Conservation (phyloP, 495 filamentous ascomycete species). For the Penicillium bovifimosum region DNA sequence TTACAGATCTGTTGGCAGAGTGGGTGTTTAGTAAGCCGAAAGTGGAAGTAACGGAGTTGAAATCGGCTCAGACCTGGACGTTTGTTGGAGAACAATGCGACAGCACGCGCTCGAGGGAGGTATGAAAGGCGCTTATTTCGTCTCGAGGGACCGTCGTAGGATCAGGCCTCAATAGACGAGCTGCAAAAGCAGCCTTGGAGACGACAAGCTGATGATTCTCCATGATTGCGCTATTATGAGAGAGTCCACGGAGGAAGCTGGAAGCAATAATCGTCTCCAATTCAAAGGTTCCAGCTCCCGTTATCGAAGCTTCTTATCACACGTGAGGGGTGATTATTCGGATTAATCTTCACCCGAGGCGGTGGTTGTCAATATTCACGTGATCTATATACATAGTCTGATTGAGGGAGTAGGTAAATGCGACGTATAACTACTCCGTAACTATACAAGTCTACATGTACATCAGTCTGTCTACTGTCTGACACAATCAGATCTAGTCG, state of each 20-base stretch:
- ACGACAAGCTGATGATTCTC: conserved; percentile 71
- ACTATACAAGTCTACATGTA: too few species aligned
- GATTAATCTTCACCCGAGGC: too few species aligned
- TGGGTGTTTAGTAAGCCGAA: conserved; percentile 40
- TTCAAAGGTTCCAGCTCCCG: neutral
- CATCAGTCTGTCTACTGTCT: too few species aligned
- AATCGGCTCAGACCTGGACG: conserved; percentile 83
- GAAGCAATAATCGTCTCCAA: neutral
- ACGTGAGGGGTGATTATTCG: conserved; percentile 2
- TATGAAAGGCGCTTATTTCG: conserved; percentile 68
- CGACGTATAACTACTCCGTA: too few species aligned
- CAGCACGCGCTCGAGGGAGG: conserved; percentile 59
- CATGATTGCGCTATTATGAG: conserved; percentile 40
- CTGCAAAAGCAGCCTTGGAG: conserved; percentile 74
- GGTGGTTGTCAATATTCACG: too few species aligned
- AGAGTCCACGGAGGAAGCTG: neutral
- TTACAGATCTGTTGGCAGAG: conserved; percentile 69
- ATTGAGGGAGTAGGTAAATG: too few species aligned
- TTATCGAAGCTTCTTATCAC: conserved; percentile 9
- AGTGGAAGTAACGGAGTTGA: conserved; percentile 24
- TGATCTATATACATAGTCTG: too few species aligned
- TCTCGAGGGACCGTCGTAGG: conserved; percentile 62
- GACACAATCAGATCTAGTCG: too few species aligned
- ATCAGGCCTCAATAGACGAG: conserved; percentile 69
- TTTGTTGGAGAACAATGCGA: conserved; percentile 74